These are phyloP conservation scores for Steccherinum ochraceum DNA, from an alignment of 768 basidiomycete species.

Conservation along the genomic window DNA sequence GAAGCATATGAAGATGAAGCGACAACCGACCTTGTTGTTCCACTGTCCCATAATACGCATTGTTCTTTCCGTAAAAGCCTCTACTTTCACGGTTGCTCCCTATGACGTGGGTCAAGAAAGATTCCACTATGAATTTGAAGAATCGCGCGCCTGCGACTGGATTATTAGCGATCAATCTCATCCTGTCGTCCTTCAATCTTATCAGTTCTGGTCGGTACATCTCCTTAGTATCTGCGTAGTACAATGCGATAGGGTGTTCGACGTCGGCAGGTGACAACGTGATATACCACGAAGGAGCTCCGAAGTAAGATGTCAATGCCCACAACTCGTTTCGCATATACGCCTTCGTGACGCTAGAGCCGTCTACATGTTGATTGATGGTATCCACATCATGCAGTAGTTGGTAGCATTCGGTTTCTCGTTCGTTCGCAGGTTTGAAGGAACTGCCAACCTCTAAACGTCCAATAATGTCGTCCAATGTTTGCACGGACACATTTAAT, in stretches of 20 bases:
- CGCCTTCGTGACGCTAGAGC: slow-evolving; percentile 2
- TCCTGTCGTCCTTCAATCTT: not conserved
- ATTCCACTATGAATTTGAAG: slow-evolving; percentile 6
- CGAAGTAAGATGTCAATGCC: slow-evolving; percentile 13
- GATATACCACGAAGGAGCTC: slow-evolving; percentile 31
- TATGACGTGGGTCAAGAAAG: slow-evolving; percentile 6
- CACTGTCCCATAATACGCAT: slow-evolving; percentile 9
- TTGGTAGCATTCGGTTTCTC: not conserved
- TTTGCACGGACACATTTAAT: not conserved
- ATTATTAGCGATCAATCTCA: slow-evolving; percentile 12
- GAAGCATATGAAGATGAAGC: slow-evolving; percentile 14
- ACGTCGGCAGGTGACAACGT: slow-evolving; percentile 31
- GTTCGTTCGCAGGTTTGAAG: not conserved
- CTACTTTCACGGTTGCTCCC: slow-evolving; percentile 3
- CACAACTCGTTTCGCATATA: slow-evolving; percentile 23
- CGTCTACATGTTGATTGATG: slow-evolving; percentile 3
- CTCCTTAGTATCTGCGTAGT: slow-evolving; percentile 23
- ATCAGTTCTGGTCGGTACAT: too few relatives aligned
- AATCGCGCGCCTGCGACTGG: slow-evolving; percentile 10
- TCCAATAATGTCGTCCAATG: slow-evolving; percentile 13
- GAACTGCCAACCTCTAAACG: slow-evolving; percentile 11
- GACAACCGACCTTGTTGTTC: slow-evolving; percentile 10
- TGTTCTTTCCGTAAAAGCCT: slow-evolving; percentile 7
- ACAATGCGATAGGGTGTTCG: slow-evolving; percentile 28
- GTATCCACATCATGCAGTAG: slow-evolving; percentile 3